phyloP scores from a whole-genome alignment of 2,329 filamentous ascomycete genomes.

The Grosmannia clavigera region DNA sequence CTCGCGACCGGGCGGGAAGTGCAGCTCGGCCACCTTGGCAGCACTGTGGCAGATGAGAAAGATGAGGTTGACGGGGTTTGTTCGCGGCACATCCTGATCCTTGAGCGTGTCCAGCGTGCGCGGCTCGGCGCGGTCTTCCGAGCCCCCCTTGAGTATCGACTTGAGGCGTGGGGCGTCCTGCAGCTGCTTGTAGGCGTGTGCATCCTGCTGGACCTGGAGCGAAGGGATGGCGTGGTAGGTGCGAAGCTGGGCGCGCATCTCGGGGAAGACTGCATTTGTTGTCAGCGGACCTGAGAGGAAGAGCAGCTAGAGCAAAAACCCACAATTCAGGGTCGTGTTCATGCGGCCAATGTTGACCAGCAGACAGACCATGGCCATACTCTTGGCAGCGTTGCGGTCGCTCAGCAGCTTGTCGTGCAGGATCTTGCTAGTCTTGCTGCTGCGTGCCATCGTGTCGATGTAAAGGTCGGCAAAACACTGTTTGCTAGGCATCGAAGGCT shows the following conservation, averaged over 20 bases:
- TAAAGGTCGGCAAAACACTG: slow-evolving; percentile 91
- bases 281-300: slow-evolving; percentile 8
- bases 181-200: slow-evolving; percentile 92
- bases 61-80: slow-evolving; percentile 93
- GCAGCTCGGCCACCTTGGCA: slow-evolving; percentile 80
- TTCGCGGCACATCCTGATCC: slow-evolving; percentile 51
- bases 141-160: slow-evolving; percentile 92
- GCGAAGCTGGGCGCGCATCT: slow-evolving; percentile 94
- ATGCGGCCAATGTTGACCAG: slow-evolving; percentile 95
- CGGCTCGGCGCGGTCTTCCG: slow-evolving; percentile 79
- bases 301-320: slow-evolving; percentile 46
- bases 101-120: slow-evolving; percentile 75
- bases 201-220: slow-evolving; percentile 85
- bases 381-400: slow-evolving; percentile 82
- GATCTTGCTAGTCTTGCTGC: slow-evolving; percentile 98
- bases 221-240: slow-evolving; percentile 98
- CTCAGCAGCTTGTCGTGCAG: slow-evolving; percentile 91
- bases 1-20: slow-evolving; percentile 75
- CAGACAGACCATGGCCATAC: slow-evolving; percentile 98
- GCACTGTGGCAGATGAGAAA: slow-evolving; percentile 88
- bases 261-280: slow-evolving; percentile 93
- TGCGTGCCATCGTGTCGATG: slow-evolving; percentile 95
- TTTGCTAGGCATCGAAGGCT: slow-evolving; percentile 44
- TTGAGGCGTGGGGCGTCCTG: slow-evolving; percentile 94
- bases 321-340: slow-evolving; percentile 98